Conservation (phyloP, 345 rosid genomes). For the Acer yangbiense region DNA sequence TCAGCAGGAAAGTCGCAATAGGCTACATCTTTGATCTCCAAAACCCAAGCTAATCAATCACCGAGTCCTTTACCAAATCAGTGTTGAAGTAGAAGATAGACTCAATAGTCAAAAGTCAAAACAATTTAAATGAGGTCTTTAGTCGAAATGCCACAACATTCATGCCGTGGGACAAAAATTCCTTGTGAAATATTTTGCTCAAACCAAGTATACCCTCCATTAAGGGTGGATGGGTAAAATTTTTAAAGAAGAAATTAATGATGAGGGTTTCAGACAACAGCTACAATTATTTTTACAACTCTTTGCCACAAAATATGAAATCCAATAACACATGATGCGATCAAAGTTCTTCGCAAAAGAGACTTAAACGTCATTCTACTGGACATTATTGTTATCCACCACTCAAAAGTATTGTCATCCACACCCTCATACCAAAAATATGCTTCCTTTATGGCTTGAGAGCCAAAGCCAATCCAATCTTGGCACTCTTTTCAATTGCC, state of each 20-base stretch:
- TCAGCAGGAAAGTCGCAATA: too few species aligned
- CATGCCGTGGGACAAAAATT: background rate
- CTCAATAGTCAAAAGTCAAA: too few species aligned
- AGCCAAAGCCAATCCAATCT: constrained; percentile 84
- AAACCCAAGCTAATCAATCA: too few species aligned
- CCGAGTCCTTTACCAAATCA: too few species aligned
- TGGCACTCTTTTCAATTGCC: constrained; percentile 92
- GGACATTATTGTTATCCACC: constrained; percentile 38
- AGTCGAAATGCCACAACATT: too few species aligned
- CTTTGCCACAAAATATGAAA: constrained; percentile 31
- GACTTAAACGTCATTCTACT: constrained; percentile 27
- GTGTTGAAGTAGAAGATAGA: background rate
- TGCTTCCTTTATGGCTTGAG: constrained; percentile 61
- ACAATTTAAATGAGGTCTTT: background rate
- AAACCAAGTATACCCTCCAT: constrained; percentile 21
- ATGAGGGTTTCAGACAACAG: constrained; percentile 24
- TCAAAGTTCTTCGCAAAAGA: constrained; percentile 10
- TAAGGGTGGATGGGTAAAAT: background rate
- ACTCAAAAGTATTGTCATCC: constrained; percentile 11
- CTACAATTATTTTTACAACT: constrained; percentile 48
- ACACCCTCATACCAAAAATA: constrained; percentile 14
- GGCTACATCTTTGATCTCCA: too few species aligned
- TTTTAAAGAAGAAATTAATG: constrained; percentile 13
- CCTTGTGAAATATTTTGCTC: background rate
- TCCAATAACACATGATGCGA: constrained; percentile 15